Percentiles rank a stretch among this genome's conserved stretches.
These are phyloP conservation scores for Boechera stricta DNA, from an alignment of 345 rosid species.

Conservation along the genomic window DNA sequence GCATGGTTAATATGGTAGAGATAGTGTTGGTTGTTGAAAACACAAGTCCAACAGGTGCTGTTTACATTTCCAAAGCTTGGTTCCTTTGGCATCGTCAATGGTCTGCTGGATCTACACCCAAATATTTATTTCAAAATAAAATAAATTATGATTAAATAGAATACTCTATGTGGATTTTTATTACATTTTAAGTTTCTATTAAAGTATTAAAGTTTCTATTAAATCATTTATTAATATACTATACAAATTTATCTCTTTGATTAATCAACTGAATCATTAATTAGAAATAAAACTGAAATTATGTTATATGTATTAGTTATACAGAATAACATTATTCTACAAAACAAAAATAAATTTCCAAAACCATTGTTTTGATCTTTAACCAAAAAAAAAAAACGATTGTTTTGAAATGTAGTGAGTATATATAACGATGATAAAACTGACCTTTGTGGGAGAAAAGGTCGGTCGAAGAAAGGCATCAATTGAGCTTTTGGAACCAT, in stretches of 20 bases:
- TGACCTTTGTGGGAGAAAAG: conserved; percentile 81
- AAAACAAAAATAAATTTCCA: not conserved
- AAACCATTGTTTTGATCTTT: not conserved
- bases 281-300: not conserved
- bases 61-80: conserved; percentile 62
- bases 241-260: not conserved
- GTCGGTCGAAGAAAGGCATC: conserved; percentile 83
- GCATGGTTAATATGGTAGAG: conserved; percentile 52
- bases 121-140: not conserved
- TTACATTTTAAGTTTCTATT: not conserved
- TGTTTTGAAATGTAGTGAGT: not conserved
- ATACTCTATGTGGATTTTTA: not conserved
- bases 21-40: conserved; percentile 50
- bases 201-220: not conserved
- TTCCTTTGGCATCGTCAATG: conserved; percentile 75
- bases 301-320: not conserved
- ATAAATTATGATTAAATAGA: not conserved
- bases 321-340: not conserved
- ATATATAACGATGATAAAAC: not conserved
- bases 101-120: conserved; percentile 69
- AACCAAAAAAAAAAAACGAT: too few species aligned
- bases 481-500: conserved; percentile 88
- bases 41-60: conserved; percentile 66
- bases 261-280: too few species aligned
- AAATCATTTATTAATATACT: not conserved